These are phyloP conservation scores for Syncephalastrum racemosum DNA, from an alignment of 371 early-diverging fungal species.

Conservation along the genomic window DNA sequence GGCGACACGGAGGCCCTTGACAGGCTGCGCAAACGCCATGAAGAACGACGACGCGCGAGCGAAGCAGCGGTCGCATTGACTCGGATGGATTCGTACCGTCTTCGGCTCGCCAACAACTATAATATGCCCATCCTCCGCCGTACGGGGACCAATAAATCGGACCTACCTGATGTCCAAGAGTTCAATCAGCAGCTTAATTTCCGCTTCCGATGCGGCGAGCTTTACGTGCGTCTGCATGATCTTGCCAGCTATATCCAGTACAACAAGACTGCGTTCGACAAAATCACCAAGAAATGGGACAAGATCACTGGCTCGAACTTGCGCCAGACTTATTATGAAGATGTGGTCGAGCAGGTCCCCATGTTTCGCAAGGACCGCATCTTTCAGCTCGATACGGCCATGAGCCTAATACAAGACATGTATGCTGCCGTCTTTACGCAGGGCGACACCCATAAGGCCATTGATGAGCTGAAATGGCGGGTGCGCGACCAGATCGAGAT, in stretches of 20 bases:
- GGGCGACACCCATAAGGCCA: slow-evolving; percentile 51
- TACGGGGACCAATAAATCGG: slow-evolving; percentile 6
- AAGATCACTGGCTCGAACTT: slow-evolving; percentile 67
- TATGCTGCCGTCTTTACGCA: slow-evolving; percentile 58
- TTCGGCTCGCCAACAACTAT: slow-evolving; percentile 1
- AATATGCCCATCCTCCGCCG: slow-evolving; percentile 1
- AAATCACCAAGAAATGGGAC: slow-evolving; percentile 94
- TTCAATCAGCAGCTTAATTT: slow-evolving; percentile 12
- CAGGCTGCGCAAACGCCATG: not conserved
- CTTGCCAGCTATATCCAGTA: slow-evolving; percentile 82
- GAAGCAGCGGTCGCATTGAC: not conserved
- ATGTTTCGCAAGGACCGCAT: slow-evolving; percentile 37
- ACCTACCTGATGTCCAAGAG: slow-evolving; percentile 1
- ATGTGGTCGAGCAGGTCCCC: slow-evolving; percentile 51
- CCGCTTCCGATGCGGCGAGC: slow-evolving; percentile 7
- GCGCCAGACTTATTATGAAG: slow-evolving; percentile 40
- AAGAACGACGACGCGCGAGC: not conserved
- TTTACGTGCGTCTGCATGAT: slow-evolving; percentile 54
- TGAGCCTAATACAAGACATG: slow-evolving; percentile 45
- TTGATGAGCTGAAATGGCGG: slow-evolving; percentile 57
- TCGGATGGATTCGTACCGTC: slow-evolving; percentile 6
- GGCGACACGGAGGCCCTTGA: not conserved
- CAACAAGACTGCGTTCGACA: slow-evolving; percentile 90
- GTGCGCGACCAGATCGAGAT: slow-evolving; percentile 72
- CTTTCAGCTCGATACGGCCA: slow-evolving; percentile 31